Base-by-base conservation (phyloP, 805 yeast species). In the Cyberlindnera xishuangbannaensis region DNA sequence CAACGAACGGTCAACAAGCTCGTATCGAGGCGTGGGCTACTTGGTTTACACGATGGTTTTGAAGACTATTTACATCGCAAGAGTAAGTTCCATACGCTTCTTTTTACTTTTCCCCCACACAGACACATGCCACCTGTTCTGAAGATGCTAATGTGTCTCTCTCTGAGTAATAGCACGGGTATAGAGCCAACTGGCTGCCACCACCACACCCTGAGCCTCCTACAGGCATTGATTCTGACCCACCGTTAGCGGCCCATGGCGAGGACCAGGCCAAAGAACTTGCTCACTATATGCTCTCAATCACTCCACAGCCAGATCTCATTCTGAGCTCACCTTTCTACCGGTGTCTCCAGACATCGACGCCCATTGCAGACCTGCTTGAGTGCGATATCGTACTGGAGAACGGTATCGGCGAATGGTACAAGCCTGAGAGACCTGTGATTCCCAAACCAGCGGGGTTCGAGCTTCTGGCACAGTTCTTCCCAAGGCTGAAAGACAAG, bases 331-430 rank as follows among this genome's bases (percentile, higher is more conserved):
- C 95, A 13, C 97, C 97, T 0, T 88, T 87, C 56, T 87, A 84
- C 55, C 65, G 97, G 38, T 92, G 97, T 56, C 63, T 87, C 6
- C 85, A 92, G 51, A 88, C 97, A 0, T 68, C 81, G 7, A 59
- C 69, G 9, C 95, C 95, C 2, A 66, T 79, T 11, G 76, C 95
- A 1, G 64, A 74, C 27, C 53, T 55, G 18, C 58, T 86, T 12
- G 76, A 67, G 5, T 46, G 83, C 22, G 73, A 76, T 10, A 71
- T 88, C 9, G 67, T 61, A 30, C 58, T 83, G 5, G 98, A 92
- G 48, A 61, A 78, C 33, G 97, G 97, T 1, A 67, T 90, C 17
- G 94, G 96, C 15, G 97, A 92, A 59, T 87, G 95, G 95, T 90
- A 83, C 51, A 73, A 74, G 47, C 76, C 74, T n/a, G 73, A 73